Evolutionary conservation across 176 grass and related monocot genomes (phyloP), one percentile per base, ranked within the genome.

Genomic region (Musa troglodytarum): DNA sequence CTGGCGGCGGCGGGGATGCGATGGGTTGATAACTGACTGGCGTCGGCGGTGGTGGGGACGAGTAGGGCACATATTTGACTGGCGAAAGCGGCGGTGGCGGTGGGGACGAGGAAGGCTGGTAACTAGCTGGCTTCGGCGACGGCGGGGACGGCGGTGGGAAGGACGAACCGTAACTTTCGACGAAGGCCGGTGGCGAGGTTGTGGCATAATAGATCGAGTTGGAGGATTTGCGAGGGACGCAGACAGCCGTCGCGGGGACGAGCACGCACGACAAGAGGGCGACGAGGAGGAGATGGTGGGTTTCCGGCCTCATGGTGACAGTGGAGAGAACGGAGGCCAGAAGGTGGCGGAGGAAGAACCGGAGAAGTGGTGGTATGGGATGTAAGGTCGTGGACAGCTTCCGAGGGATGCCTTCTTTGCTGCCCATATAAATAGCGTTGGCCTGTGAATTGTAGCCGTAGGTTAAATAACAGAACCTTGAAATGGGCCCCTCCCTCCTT

Each of bases 291-390:
- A 81, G 53, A 65, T 67, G 6, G 65, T 55, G 78, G 53, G 74
- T 22, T 29, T 77, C 50, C 53, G 79, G 68, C 76, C 63, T 72
- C 81, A 81, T 83, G 73, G 77, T 71, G 63, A 25, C 66, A 16
- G 12, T 21, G 15, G 16, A 9, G n/a, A 23, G 43, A 1, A 25
- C 22, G 77, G 53, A 66, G 53, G 58, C 50, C 25, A 62, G 54
- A 64, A 62, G 69, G 74, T 15, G 28, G 67, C 77, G 73, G 82
- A 77, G 59, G 21, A 15, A n/a, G 14, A 10, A 23, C 34, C 34
- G 34, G 34, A 49, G 43, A 3, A 51, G 50, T 52, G 21, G 34
- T 0, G 10, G 63, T 74, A 76, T 63, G 80, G 63, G 68, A 74
- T 2, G 12, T 59, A 25, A 76, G 25, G 57, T n/a, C 52, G 43